Percentiles rank a stretch among this genome's conserved stretches.
Evolutionary conservation across 2,329 filamentous ascomycete species (phyloP).

Genomic region (Raffaelea arxii): DNA sequence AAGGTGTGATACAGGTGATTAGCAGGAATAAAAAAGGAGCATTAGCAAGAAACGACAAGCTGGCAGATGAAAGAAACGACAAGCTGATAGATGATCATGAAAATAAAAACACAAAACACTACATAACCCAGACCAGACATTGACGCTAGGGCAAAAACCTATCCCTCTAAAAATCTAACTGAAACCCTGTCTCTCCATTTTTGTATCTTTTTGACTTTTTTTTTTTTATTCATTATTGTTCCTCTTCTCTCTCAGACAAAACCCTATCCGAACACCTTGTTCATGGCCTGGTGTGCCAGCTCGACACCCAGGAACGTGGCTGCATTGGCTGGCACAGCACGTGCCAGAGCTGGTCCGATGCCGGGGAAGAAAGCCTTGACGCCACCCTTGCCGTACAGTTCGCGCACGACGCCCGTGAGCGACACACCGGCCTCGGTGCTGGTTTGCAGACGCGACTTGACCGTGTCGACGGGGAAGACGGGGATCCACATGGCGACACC

Average conservation of each 20-base stretch:
- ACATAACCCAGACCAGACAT: too few species aligned
- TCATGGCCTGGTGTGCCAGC: slow-evolving; percentile 74
- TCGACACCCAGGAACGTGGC: slow-evolving; percentile 88
- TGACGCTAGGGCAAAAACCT: too few species aligned
- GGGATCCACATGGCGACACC: slow-evolving; percentile 99
- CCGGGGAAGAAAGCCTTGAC: slow-evolving; percentile 94
- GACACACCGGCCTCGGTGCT: slow-evolving; percentile 70
- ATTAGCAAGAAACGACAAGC: too few species aligned
- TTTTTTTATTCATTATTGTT: too few species aligned
- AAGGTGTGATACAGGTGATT: background rate
- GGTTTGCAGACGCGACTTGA: slow-evolving; percentile 90
- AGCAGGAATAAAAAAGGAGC: too few species aligned
- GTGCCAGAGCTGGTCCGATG: slow-evolving; percentile 81
- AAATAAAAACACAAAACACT: too few species aligned
- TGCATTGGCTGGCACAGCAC: slow-evolving; percentile 92
- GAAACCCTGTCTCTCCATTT: too few species aligned
- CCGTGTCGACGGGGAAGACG: slow-evolving; percentile 93
- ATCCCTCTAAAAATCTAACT: too few species aligned
- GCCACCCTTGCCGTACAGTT: slow-evolving; percentile 77
- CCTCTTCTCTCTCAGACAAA: too few species aligned
- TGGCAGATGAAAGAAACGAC: too few species aligned
- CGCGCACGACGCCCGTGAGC: slow-evolving; percentile 66
- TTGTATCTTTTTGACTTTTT: too few species aligned
- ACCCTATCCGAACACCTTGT: slow-evolving; percentile 53
- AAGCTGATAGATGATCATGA: too few species aligned